phyloP scores from a whole-genome alignment of 148 eudicot species.

The Agrostemma githago region DNA sequence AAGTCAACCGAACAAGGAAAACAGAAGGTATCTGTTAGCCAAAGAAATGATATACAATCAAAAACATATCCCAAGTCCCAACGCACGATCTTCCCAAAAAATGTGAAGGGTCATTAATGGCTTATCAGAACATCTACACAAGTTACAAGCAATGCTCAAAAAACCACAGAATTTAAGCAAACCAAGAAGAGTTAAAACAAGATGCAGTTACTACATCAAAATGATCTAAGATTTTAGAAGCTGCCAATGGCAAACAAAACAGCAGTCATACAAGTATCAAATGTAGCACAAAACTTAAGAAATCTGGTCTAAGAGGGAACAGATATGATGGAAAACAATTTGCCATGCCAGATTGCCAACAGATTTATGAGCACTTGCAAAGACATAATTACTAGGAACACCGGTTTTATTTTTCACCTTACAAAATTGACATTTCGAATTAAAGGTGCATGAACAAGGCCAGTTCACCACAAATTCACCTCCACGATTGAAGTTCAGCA shows the following conservation, averaged over 20 bases:
- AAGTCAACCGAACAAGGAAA: neutral
- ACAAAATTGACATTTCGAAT: neutral
- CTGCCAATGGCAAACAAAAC: slow-evolving; percentile 1
- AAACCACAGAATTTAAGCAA: neutral
- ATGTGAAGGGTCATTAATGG: neutral
- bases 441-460: neutral
- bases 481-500: neutral
- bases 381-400: neutral
- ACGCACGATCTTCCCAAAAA: neutral
- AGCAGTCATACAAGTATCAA: neutral
- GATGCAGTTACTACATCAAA: neutral
- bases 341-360: neutral
- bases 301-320: neutral
- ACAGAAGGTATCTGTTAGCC: neutral
- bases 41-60: neutral
- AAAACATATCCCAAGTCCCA: neutral
- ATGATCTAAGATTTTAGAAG: neutral
- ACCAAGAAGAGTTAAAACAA: neutral
- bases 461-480: neutral
- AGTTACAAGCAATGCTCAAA: neutral
- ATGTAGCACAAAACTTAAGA: neutral
- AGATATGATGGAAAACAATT: neutral
- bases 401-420: neutral
- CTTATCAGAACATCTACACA: neutral
- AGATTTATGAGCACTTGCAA: neutral